These are phyloP conservation scores for Xylariaceae sp. DNA, from an alignment of 2,329 filamentous ascomycete species.

Conservation along the genomic window DNA sequence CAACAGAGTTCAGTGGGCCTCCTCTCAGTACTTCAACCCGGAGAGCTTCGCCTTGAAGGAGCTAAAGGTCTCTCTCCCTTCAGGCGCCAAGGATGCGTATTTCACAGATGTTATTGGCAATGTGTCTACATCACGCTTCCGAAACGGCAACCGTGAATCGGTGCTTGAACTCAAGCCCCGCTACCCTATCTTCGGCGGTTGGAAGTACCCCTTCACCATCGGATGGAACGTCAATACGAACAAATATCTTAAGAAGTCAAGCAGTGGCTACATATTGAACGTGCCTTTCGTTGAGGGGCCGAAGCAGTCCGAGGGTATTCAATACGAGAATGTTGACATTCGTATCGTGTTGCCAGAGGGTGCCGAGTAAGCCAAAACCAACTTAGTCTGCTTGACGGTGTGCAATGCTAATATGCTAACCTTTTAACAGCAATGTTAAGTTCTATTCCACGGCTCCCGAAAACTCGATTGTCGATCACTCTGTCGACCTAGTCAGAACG, in stretches of 20 bases:
- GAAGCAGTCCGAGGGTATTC: slow-evolving; percentile 77
- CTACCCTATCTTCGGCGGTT: slow-evolving; percentile 94
- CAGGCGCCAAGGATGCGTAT: slow-evolving; percentile 82
- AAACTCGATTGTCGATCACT: slow-evolving; percentile 55
- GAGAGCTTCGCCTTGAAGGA: slow-evolving; percentile 74
- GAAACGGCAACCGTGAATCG: slow-evolving; percentile 72
- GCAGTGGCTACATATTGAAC: slow-evolving; percentile 76
- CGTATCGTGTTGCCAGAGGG: slow-evolving; percentile 89
- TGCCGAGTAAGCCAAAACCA: slow-evolving; percentile 61
- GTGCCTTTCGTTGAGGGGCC: slow-evolving; percentile 93
- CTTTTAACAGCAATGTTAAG: slow-evolving; percentile 67
- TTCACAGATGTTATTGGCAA: slow-evolving; percentile 97
- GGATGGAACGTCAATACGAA: slow-evolving; percentile 90
- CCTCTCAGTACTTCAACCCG: slow-evolving; percentile 71
- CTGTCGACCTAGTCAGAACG: slow-evolving; percentile 67
- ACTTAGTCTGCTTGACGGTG: slow-evolving; percentile 28
- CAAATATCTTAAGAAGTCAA: slow-evolving; percentile 63
- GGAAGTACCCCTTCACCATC: slow-evolving; percentile 96
- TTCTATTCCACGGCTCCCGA: slow-evolving; percentile 70
- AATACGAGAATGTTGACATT: slow-evolving; percentile 77
- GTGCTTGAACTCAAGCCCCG: slow-evolving; percentile 85
- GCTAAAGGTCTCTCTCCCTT: slow-evolving; percentile 72
- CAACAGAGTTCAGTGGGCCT: slow-evolving; percentile 72
- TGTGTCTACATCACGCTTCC: slow-evolving; percentile 88
- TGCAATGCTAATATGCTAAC: slow-evolving; percentile 33